A percentile compares a stretch with the other conserved stretches of the same genome.
phyloP scores from a whole-genome alignment of 2,329 filamentous ascomycete species.

The Amesomyces nigricolor region DNA sequence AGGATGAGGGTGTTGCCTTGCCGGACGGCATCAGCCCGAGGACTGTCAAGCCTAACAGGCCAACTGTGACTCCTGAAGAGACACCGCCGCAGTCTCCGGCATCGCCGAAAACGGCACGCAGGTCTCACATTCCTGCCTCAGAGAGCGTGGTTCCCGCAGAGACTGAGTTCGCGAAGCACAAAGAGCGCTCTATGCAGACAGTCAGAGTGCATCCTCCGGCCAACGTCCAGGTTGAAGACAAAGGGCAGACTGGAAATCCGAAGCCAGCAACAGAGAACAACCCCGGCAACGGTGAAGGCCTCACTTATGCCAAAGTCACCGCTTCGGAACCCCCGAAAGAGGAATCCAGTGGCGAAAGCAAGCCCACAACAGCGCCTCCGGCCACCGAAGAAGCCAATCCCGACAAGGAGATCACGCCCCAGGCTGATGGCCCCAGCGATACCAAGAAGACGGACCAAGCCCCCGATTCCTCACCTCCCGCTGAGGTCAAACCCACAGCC shows the following conservation, averaged over 20 bases:
- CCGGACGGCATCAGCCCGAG: conserved; percentile 23
- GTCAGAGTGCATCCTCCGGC: not conserved
- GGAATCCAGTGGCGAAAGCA: not conserved
- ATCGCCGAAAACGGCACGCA: not conserved
- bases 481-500: not conserved
- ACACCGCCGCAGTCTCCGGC: not conserved
- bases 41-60: conserved; percentile 16
- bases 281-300: not conserved
- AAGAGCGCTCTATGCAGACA: conserved; percentile 1
- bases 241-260: not conserved
- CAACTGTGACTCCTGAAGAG: conserved; percentile 1
- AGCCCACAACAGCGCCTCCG: not conserved
- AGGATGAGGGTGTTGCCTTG: conserved; percentile 39
- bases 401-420: not conserved
- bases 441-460: not conserved
- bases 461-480: too few species aligned
- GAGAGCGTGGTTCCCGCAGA: not conserved
- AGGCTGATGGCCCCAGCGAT: not conserved
- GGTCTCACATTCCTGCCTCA: not conserved
- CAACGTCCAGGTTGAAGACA: not conserved
- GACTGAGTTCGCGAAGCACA: not conserved
- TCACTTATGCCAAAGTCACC: not conserved
- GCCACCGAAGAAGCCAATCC: not conserved
- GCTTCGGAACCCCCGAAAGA: not conserved
- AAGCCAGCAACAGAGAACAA: not conserved